Conservation (phyloP, 768 basidiomycete genomes). For the Boletus insuetus region DNA sequence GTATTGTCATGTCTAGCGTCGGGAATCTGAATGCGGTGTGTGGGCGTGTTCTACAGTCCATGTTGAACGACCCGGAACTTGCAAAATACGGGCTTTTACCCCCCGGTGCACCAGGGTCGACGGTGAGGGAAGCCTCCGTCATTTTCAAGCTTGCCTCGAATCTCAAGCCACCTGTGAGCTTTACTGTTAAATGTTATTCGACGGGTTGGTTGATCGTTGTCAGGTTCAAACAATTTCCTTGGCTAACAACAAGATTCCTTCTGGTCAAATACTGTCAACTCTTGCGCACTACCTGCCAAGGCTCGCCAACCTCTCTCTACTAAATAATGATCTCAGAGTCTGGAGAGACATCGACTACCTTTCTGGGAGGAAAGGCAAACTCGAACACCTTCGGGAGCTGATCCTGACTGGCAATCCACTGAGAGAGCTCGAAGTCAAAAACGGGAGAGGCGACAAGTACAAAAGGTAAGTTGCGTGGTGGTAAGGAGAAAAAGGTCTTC, state of each 20-base stretch:
- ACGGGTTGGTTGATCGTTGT: not conserved
- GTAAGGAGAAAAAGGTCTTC: not conserved
- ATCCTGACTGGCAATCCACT: constrained; percentile 77
- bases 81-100: constrained; percentile 66
- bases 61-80: constrained; percentile 75
- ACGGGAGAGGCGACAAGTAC: constrained; percentile 60
- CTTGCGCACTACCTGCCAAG: constrained; percentile 75
- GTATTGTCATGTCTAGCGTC: not conserved
- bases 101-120: constrained; percentile 66
- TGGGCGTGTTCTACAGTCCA: constrained; percentile 46
- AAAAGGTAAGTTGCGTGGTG: constrained; percentile 49
- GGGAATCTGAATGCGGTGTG: not conserved
- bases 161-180: constrained; percentile 67
- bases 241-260: constrained; percentile 70
- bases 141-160: constrained; percentile 86
- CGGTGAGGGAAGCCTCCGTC: constrained; percentile 67
- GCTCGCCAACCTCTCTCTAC: constrained; percentile 75
- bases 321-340: constrained; percentile 68
- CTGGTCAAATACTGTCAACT: constrained; percentile 55
- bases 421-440: constrained; percentile 55
- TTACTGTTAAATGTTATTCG: not conserved
- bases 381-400: constrained; percentile 66
- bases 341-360: constrained; percentile 72
- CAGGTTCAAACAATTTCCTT: constrained; percentile 82
- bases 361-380: constrained; percentile 53